These are phyloP conservation scores for Coemansia sp. DNA, from an alignment of 192 early-diverging fungal species.

Conservation along the genomic window DNA sequence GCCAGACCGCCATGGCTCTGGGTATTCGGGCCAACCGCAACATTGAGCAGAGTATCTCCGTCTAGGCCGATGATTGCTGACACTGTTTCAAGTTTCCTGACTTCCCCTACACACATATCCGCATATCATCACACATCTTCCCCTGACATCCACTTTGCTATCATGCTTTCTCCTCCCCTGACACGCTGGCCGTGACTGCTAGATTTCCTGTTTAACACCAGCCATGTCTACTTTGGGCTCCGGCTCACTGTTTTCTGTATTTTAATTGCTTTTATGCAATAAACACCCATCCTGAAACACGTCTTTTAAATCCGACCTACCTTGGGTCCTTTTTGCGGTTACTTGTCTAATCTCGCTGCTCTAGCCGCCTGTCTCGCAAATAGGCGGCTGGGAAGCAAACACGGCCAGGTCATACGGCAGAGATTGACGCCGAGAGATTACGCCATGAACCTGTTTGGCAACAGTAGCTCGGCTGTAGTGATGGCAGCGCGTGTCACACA, in stretches of 20 bases:
- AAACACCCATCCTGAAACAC: not conserved
- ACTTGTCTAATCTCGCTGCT: not conserved
- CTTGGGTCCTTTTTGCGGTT: not conserved
- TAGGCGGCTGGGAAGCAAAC: not conserved
- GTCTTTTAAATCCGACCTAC: not conserved
- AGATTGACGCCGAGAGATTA: not conserved
- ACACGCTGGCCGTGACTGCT: constrained; percentile 8
- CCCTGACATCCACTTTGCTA: constrained; percentile 2
- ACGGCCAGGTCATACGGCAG: not conserved
- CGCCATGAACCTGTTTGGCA: not conserved
- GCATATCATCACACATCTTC: constrained; percentile 10
- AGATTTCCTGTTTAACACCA: not conserved
- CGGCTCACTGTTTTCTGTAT: not conserved
- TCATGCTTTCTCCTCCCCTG: not conserved
- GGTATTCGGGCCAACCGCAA: constrained; percentile 46
- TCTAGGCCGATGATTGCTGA: constrained; percentile 1
- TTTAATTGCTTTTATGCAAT: not conserved
- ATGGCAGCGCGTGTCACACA: not conserved
- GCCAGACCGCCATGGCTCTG: constrained; percentile 39
- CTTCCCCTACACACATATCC: constrained; percentile 5
- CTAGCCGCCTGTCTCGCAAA: not conserved
- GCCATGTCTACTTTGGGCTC: not conserved
- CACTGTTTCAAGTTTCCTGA: constrained; percentile 21
- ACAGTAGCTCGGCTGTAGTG: not conserved
- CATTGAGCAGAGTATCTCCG: constrained; percentile 47